Percentiles rank a stretch among this genome's conserved stretches.
Evolutionary conservation across 371 early-diverging fungal genomes (phyloP).

Genomic region (Mortierella sp.): DNA sequence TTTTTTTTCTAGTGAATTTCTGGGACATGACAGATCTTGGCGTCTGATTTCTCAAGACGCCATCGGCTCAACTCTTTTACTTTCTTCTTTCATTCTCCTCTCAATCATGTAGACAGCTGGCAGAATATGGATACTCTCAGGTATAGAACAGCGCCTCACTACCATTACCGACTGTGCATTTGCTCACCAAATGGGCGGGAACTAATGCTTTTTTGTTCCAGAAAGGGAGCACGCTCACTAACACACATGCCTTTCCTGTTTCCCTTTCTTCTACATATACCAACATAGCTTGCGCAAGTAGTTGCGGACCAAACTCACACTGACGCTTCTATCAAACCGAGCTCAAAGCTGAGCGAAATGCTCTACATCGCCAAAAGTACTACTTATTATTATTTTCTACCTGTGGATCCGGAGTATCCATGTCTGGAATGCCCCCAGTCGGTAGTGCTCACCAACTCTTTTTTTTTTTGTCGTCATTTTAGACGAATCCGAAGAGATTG

Average conservation of each 20-base stretch:
- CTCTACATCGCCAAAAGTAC: constrained; percentile 62
- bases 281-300: constrained; percentile 61
- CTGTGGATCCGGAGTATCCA: background rate
- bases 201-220: background rate
- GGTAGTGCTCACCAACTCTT: background rate
- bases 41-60: background rate
- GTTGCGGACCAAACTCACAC: constrained; percentile 71
- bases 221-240: background rate
- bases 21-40: background rate
- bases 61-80: background rate
- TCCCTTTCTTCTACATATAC: background rate
- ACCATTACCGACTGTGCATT: background rate
- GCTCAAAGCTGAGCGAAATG: constrained; percentile 62
- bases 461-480: too few species aligned
- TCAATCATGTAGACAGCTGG: constrained; percentile 62
- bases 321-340: constrained; percentile 59
- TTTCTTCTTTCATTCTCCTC: background rate
- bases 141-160: constrained; percentile 1
- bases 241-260: background rate
- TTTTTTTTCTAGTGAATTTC: background rate
- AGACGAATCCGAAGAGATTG: constrained; percentile 50
- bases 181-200: background rate
- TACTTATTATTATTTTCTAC: background rate
- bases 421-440: background rate
- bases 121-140: constrained; percentile 69